A percentile compares a stretch with the other conserved stretches of the same genome.
phyloP scores from a whole-genome alignment of 805 yeast species.

The Wickerhamiella azyma region DNA sequence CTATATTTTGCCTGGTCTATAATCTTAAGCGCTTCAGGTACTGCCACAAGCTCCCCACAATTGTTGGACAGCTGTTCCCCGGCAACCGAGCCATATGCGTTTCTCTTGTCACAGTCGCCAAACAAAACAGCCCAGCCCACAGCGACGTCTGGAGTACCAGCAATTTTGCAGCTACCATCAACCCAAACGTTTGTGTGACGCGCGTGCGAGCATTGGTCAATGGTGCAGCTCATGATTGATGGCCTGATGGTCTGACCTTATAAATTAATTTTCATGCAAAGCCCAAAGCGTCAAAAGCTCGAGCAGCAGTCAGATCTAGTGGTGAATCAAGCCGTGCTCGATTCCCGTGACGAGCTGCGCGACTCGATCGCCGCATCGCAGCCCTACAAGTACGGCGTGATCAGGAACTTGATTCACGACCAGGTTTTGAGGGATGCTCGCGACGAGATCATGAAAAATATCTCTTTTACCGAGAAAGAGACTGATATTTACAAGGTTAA shows the following conservation, averaged over 20 bases:
- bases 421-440: slow-evolving; percentile 65
- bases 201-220: too few relatives aligned
- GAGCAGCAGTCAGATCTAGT: background rate
- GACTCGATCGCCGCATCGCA: slow-evolving; percentile 37
- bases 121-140: too few relatives aligned
- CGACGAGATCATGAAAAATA: slow-evolving; percentile 65
- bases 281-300: slow-evolving; percentile 1
- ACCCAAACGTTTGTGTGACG: too few relatives aligned
- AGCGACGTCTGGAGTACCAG: too few relatives aligned
- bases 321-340: background rate
- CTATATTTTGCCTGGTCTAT: too few relatives aligned
- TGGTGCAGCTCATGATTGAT: too few relatives aligned
- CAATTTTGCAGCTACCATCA: too few relatives aligned
- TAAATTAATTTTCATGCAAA: background rate
- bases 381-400: slow-evolving; percentile 88
- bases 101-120: too few relatives aligned
- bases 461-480: slow-evolving; percentile 88
- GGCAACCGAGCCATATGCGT: too few relatives aligned
- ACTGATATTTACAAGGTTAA: slow-evolving; percentile 88
- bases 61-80: too few relatives aligned
- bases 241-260: background rate
- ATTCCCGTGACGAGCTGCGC: slow-evolving; percentile 7
- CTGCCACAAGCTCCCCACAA: too few relatives aligned
- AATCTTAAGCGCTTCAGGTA: too few relatives aligned
- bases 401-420: slow-evolving; percentile 60